These are phyloP conservation scores for Flaveria linearis DNA, from an alignment of 129 eudicot species.

Conservation along the genomic window DNA sequence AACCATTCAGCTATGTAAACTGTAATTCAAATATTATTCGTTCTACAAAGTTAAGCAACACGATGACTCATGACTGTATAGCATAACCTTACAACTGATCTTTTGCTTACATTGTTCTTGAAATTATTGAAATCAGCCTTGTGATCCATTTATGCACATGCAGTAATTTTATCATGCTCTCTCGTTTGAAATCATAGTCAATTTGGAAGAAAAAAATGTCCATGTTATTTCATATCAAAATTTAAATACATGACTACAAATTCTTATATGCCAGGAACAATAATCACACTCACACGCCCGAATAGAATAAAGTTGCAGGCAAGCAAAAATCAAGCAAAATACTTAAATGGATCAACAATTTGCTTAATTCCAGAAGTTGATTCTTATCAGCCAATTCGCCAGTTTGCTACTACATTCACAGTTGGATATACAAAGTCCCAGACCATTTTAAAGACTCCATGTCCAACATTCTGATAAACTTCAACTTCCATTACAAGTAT, in stretches of 20 bases:
- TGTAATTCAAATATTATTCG: neutral
- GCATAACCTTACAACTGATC: neutral
- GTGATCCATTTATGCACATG: neutral
- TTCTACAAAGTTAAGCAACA: neutral
- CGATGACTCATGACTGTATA: constrained; percentile 6
- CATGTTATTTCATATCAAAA: neutral
- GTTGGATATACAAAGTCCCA: constrained; percentile 7
- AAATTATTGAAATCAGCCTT: neutral
- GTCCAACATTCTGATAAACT: neutral
- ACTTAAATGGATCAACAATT: neutral
- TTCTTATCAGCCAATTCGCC: neutral
- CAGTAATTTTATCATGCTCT: neutral
- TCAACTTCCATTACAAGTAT: neutral
- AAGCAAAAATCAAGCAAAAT: constrained; percentile 2
- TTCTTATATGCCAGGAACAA: neutral
- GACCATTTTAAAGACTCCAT: constrained; percentile 11
- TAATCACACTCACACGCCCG: neutral
- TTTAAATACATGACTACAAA: neutral
- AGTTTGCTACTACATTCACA: constrained; percentile 5
- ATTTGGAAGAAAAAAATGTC: neutral
- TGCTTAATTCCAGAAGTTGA: neutral
- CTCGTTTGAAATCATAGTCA: neutral
- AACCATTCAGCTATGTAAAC: constrained; percentile 2
- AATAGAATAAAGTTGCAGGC: neutral
- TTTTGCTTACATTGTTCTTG: neutral